Base-by-base conservation (phyloP, 176 grass and related monocot genomes). In the Lolium multiflorum region DNA sequence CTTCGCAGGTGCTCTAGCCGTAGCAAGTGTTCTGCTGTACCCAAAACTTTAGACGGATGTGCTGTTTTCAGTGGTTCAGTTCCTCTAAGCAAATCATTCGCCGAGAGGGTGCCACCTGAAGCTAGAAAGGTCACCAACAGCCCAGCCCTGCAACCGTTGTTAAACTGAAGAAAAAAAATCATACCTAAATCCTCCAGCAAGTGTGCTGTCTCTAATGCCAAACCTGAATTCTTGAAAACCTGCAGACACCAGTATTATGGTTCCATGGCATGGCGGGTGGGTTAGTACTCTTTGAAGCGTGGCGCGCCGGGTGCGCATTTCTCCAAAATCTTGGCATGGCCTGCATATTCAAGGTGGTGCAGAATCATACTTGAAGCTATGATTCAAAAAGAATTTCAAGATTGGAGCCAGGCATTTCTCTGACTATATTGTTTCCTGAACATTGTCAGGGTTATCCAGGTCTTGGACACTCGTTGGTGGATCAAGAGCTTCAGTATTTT, bases 211-310 rank as follows among this genome's bases (percentile, higher is more conserved):
- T 18, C 0, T 55, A 35, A 3, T 79, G 4, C 20, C 13, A 62
- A 31, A 2, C 1, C 21, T 51, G 26, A 52, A 49, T 77, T 43
- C 18, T 89, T 87, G 2, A 57, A 67, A 57, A 56, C 24, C 9
- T 88, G 38, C 57, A 92, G 94, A 97, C 94, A 4, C 94, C 94
- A 3, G 80, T 94, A 15, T 84, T 97, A 22, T 92, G 94, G 94
- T 92, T 91, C 73, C 92, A 97, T 81, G 94, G 94, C 20, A 89
- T 88, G 88, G 88, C 89, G 13, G 94, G 92, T 65, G 68, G 63
- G 6, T 1, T 86, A 22, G 92, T 97, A 15, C 83, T 91, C 3
- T 89, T 94, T 49, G 80, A 92, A 89, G 88, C 92, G 6, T 88
- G 86, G 3, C 82, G 90, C 52, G 83, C 88, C 26, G 94, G 90